Percentiles rank a stretch among this genome's conserved stretches.
These are phyloP conservation scores for Brettanomyces bruxellensis DNA, from an alignment of 805 yeast species.

Conservation along the genomic window DNA sequence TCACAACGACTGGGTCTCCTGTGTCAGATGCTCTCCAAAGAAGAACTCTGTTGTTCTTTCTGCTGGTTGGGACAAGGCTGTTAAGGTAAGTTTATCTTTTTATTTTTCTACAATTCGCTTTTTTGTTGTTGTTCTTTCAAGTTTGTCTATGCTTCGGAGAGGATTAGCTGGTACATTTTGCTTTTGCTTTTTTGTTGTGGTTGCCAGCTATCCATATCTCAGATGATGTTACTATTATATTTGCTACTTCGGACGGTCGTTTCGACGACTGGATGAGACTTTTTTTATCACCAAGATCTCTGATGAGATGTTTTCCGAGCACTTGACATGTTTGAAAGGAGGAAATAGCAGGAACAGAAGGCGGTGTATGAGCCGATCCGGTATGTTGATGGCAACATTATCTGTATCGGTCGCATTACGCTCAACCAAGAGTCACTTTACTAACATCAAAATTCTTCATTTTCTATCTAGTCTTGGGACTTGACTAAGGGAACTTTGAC, in stretches of 20 bases:
- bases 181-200: not conserved
- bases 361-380: no score
- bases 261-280: slow-evolving; percentile 80
- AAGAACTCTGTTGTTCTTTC: slow-evolving; percentile 75
- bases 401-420: not conserved
- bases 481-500: slow-evolving; percentile 61
- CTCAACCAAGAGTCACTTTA: not conserved
- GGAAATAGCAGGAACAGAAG: no score
- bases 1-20: slow-evolving; percentile 98
- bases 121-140: not conserved
- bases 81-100: slow-evolving; percentile 75
- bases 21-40: slow-evolving; percentile 93
- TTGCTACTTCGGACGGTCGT: slow-evolving; percentile 98
- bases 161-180: not conserved
- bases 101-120: slow-evolving; percentile 4
- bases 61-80: slow-evolving; percentile 98
- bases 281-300: slow-evolving; percentile 97
- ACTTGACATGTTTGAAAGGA: no score
- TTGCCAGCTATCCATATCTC: slow-evolving; percentile 14
- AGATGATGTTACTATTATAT: slow-evolving; percentile 74
- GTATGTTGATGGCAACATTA: no score
- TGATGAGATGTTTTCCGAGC: slow-evolving; percentile 39
- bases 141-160: no score
- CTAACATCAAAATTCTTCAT: slow-evolving; percentile 1
- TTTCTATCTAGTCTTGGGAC: slow-evolving; percentile 78